Evolutionary conservation across 352 stramenopile genomes (phyloP).

Genomic region (Elongisporangium anandrum): DNA sequence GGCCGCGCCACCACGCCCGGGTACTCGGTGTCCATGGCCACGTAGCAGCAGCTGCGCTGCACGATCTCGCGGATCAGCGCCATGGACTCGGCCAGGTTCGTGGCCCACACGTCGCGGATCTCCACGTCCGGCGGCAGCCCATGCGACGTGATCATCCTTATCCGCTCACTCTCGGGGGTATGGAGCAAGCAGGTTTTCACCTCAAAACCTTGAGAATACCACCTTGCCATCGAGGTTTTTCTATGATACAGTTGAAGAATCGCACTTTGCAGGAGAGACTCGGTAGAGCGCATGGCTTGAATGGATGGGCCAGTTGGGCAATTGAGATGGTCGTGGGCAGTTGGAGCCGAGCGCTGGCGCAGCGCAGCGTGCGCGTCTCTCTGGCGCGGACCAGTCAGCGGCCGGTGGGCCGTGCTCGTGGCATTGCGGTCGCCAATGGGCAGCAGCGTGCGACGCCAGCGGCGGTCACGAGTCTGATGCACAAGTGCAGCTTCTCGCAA

Average conservation of each 20-base stretch:
- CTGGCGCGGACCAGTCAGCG: not conserved
- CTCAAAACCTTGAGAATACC: not conserved
- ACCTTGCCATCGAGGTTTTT: not conserved
- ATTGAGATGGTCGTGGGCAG: not conserved
- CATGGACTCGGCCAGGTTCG: constrained; percentile 95
- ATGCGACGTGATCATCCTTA: constrained; percentile 37
- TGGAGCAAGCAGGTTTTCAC: not conserved
- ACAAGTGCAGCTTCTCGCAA: constrained; percentile 9
- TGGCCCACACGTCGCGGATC: constrained; percentile 93
- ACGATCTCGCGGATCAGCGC: constrained; percentile 94
- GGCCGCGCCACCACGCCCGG: constrained; percentile 97
- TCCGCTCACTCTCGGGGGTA: not conserved
- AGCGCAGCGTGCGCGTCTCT: not conserved
- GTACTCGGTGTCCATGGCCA: constrained; percentile 99
- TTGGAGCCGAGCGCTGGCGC: not conserved
- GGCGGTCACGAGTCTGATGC: not conserved
- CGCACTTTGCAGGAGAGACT: not conserved
- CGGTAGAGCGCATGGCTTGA: not conserved
- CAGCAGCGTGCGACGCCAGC: not conserved
- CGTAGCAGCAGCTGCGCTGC: constrained; percentile 92
- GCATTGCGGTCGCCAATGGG: not conserved
- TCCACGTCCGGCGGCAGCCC: constrained; percentile 81
- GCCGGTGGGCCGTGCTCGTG: not conserved
- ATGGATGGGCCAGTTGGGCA: not conserved
- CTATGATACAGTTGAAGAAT: not conserved